Evolutionary conservation across 2,329 filamentous ascomycete genomes (phyloP), one percentile per base, ranked within the genome.

Genomic region (Fusarium poae): DNA sequence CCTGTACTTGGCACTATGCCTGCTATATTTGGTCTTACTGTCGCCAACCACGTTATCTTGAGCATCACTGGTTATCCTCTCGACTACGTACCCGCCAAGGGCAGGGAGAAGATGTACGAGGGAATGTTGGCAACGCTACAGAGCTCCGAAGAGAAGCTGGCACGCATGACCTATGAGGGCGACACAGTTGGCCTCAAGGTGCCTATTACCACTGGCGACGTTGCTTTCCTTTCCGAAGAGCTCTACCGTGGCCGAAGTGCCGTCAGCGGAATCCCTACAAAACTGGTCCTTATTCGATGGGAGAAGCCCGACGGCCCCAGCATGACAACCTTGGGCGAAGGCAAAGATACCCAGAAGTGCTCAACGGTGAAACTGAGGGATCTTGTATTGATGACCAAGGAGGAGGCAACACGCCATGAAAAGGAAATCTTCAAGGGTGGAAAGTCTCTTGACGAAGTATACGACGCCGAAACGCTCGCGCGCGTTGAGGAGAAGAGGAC

Each of bases 1-100:
- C 96, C 96, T 0, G 96, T 99, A 0, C 82, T 99, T 5, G 96
- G 96, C 1, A 99, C 96, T 0, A 97, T 99, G 94, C 96, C 96
- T 0, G 95, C 96, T 4, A 91, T 98, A 1, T 99, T 99, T 78
- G 96, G 96, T 11, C 92, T 97, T 57, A 92, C 91, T 0, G 88
- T 92, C 11, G 96, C 96, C 6, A 99, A 98, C 79, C 93, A 98
- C 77, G 89, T 98, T 62, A 95, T 99, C 69, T 86, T 97, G 57
- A 88, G 89, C 60, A 87, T 98, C 46, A 83, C 86, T 8, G 92
- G 90, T 10, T 99, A 99, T 74, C 96, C 96, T 0, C 87, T 91
- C 48, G 94, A 97, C 67, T 97, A 96, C 77, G 82, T 93, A 0
- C 88, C 90, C 0, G 89, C 88, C 53, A 97, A 97, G 79, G 89